Conservation (phyloP, 305 asterid species). For the Lippia alba region DNA sequence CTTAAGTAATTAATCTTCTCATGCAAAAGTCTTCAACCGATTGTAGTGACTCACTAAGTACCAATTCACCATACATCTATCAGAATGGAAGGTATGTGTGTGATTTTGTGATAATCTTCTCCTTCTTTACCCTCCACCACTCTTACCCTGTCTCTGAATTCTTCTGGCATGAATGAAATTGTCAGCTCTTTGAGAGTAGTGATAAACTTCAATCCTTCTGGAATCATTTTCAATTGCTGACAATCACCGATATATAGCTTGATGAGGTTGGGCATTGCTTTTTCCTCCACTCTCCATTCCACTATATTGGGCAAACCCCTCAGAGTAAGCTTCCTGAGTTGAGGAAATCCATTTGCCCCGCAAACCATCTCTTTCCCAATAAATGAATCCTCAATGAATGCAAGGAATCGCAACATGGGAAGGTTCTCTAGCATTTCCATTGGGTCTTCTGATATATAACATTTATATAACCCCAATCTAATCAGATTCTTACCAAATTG, state of each 20-base stretch:
- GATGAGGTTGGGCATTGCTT: constrained; percentile 36
- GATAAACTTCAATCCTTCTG: constrained; percentile 36
- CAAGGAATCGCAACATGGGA: neutral
- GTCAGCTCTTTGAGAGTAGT: constrained; percentile 16
- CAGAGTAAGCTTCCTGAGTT: constrained; percentile 22
- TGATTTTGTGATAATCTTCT: constrained; percentile 19
- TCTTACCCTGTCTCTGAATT: neutral
- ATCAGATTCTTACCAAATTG: neutral
- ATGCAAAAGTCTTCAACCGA: too few relatives aligned
- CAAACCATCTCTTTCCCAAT: neutral
- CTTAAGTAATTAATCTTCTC: too few relatives aligned
- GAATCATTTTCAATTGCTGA: constrained; percentile 33
- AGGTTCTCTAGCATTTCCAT: neutral
- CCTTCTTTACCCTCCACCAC: neutral
- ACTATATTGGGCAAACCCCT: constrained; percentile 6
- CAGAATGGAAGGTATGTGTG: neutral
- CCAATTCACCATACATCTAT: too few relatives aligned
- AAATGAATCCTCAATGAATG: neutral
- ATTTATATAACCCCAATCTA: neutral
- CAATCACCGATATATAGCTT: constrained; percentile 6
- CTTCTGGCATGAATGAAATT: constrained; percentile 24
- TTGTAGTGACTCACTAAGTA: too few relatives aligned
- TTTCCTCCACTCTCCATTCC: constrained; percentile 39
- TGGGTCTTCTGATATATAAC: neutral
- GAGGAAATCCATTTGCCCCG: constrained; percentile 28